Evolutionary conservation across 306 rosid species (phyloP), one percentile per base, ranked within the genome.

Genomic region (Prunus mira): DNA sequence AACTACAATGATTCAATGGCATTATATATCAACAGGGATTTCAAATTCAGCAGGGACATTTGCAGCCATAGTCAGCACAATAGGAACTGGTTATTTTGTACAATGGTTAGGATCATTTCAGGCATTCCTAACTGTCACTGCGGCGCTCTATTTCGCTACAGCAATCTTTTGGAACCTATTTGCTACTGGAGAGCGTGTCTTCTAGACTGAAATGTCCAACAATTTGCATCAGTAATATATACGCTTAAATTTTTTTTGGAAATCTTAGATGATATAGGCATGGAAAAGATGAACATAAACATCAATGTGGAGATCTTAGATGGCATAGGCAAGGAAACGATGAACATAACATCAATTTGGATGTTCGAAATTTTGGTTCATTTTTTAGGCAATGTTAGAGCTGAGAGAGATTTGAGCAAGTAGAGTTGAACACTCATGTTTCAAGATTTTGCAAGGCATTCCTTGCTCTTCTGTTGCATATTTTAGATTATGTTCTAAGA

Each of bases 61-160:
- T 64, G 98, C 96, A 58, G 98, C 97, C n/a, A 94, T 92, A 65
- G 41, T 94, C 78, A 90, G 98, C 90, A 92, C 98, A 82, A 86
- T 94, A 64, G 98, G 98, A 81, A 89, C 97, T 25, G 98, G 98
- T 27, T 94, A 90, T 75, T 94, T 92, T 83, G 96, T 94, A 3
- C 90, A 94, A 52, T 89, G 97, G 96, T 79, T 92, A 73, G 97
- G 97, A 77, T 94, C 97, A 17, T 94, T 94, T 74, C 96, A 94
- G 45, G 97, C 97, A 55, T 90, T 94, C 78, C 73, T 94, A 70
- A 87, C 89, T 14, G 71, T 94, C 78, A 94, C 96, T 55, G 92
- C 97, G 13, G 79, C 34, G 67, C 90, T 94, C 75, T 94, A 94
- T 76, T 86, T 92, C 82, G 75, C 71, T 12, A 56, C 95, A 43